Conservation (phyloP, 2,329 filamentous ascomycete species). For the Fusarium sp. region DNA sequence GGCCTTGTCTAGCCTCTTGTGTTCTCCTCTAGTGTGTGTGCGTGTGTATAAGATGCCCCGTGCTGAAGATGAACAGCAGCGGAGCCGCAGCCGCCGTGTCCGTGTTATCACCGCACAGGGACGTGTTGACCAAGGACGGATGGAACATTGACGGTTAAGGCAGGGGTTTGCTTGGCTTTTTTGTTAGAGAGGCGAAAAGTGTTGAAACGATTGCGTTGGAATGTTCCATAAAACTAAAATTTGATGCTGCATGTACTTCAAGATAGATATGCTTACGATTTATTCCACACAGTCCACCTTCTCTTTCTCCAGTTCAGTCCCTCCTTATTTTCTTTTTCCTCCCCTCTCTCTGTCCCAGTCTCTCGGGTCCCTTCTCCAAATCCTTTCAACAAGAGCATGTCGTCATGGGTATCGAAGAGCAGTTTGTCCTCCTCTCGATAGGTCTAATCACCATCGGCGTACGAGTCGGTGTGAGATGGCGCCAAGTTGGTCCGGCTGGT, state of each 20-base stretch:
- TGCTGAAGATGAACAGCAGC: neutral
- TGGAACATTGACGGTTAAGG: constrained; percentile 8
- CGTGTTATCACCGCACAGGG: neutral
- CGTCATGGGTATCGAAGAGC: constrained; percentile 35
- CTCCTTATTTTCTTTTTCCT: neutral
- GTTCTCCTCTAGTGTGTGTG: neutral
- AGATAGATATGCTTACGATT: neutral
- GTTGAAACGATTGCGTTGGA: neutral
- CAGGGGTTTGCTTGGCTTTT: neutral
- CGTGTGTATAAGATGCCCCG: neutral
- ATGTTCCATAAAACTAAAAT: neutral
- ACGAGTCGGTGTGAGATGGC: constrained; percentile 25
- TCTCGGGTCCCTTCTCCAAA: neutral
- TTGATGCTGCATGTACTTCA: neutral
- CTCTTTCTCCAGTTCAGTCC: neutral
- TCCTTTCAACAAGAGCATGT: neutral
- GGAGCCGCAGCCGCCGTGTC: constrained; percentile 2
- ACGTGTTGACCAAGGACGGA: neutral
- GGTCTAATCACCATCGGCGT: constrained; percentile 30
- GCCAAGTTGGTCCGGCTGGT: constrained; percentile 21
- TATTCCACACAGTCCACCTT: neutral
- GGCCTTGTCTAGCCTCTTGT: neutral
- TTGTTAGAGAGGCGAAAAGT: neutral
- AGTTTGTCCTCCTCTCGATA: constrained; percentile 34
- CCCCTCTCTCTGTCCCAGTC: neutral